Evolutionary conservation across 345 rosid genomes (phyloP).

Genomic region (Salix dunnii): DNA sequence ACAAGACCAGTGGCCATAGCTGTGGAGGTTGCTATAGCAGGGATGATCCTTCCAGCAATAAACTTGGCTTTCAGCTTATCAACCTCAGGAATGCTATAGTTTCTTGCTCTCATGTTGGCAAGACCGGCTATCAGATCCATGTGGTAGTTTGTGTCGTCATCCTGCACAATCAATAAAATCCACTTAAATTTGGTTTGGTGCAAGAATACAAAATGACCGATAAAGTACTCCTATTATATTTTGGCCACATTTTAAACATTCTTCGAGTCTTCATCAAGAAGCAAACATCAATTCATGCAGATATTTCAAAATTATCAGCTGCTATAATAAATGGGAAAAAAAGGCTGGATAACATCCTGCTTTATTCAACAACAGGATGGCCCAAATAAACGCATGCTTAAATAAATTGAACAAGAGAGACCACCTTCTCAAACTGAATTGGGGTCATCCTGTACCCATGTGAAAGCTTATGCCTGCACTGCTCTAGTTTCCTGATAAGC

Average conservation of each 20-base stretch:
- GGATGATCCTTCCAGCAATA: conserved; percentile 98
- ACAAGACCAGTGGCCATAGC: conserved; percentile 99
- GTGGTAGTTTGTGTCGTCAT: conserved; percentile 95
- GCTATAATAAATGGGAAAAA: no score
- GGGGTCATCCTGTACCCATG: conserved; percentile 79
- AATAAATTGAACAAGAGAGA: conserved; percentile 1
- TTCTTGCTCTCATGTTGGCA: conserved; percentile 99
- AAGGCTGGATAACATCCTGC: background rate
- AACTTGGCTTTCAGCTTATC: conserved; percentile 98
- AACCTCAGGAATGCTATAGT: conserved; percentile 91
- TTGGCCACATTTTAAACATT: background rate
- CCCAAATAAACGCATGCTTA: background rate
- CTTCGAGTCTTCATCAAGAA: background rate
- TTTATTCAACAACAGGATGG: background rate
- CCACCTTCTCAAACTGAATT: conserved; percentile 96
- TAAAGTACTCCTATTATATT: background rate
- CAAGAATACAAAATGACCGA: background rate
- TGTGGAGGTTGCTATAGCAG: conserved; percentile 95
- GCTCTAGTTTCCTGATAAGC: conserved; percentile 59
- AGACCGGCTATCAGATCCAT: conserved; percentile 97
- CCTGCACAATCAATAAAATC: conserved; percentile 42
- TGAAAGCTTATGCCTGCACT: conserved; percentile 49
- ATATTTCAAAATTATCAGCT: background rate
- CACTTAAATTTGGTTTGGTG: background rate
- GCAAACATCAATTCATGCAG: background rate